Evolutionary conservation across 1,139 yeast species (phyloP).

Genomic region (Casaregolazyma suthepensis): DNA sequence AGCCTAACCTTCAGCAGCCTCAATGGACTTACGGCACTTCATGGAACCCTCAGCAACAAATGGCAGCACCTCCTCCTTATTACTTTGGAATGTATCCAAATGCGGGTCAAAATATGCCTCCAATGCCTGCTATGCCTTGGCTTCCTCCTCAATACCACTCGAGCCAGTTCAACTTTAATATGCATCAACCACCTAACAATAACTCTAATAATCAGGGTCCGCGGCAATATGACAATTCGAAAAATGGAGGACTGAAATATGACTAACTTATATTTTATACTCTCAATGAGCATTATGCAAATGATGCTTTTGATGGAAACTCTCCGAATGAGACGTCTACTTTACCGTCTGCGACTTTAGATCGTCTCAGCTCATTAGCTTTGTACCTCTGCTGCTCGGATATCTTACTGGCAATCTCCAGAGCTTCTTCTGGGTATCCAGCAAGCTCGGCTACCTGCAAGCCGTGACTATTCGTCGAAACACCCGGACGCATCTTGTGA

Average conservation of each 20-base stretch:
- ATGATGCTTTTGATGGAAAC: neutral
- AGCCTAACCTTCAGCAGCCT: conserved; percentile 11
- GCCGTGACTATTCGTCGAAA: conserved; percentile 75
- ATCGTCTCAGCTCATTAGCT: neutral
- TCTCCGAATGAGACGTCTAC: neutral
- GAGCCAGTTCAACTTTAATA: conserved; percentile 12
- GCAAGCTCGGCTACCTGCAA: conserved; percentile 78
- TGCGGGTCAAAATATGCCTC: neutral
- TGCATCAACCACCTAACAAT: neutral
- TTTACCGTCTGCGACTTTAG: neutral
- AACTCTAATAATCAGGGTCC: conserved; percentile 3
- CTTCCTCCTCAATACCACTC: conserved; percentile 18
- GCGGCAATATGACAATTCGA: conserved; percentile 9
- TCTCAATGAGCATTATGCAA: neutral
- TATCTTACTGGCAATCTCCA: conserved; percentile 31
- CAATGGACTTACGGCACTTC: conserved; percentile 8
- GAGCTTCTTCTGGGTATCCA: conserved; percentile 66
- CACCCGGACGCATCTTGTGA: conserved; percentile 63
- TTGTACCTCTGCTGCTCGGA: conserved; percentile 1
- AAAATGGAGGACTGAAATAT: conserved; percentile 4
- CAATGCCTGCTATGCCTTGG: conserved; percentile 24
- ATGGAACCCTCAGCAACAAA: conserved; percentile 4
- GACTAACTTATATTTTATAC: neutral
- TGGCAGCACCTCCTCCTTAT: neutral
- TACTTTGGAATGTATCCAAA: neutral